Evolutionary conservation across 108 stramenopile genomes (phyloP), one percentile per base, ranked within the genome.

Genomic region (Aurantiochytrium sp.): DNA sequence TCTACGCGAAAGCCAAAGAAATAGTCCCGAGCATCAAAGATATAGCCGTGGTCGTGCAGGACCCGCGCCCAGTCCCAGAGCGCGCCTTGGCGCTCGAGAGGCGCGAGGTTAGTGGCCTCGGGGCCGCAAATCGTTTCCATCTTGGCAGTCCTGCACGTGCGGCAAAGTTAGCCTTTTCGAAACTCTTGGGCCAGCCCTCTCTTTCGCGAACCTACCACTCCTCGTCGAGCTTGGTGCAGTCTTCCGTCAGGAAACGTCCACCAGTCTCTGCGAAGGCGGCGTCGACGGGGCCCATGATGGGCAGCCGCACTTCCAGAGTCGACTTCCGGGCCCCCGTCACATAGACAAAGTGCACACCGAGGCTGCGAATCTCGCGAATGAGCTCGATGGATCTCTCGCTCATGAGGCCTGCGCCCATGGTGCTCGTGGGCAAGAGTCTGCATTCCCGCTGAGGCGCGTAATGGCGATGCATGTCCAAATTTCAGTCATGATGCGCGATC

Each of bases 31-130:
- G 55, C 32, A 59, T 59, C 55, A 59, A 59, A 8, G 10, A 32
- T n/a, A 6, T 32, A 32, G 4, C 55, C 55, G 19, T 32, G 32
- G 4, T 4, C 27, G 55, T 27, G 6, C 55, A 59, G 42, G 4
- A 27, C 22, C 45, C 69, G 69, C 22, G 69, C 69, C 69, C 69
- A 81, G 42, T 81, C 69, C 69, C 69, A 81, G n/a, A 81, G 69
- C 45, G 10, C 69, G 42, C 69, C 69, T 45, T 32, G 4, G n/a
- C 69, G 69, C 0, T 81, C 41, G 6, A 81, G 27, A 21, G 69
- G 69, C 8, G 69, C 12, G 19, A 81, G 41, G 5, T 22, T 45
- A 12, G 55, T 59, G 27, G 10, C 6, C 22, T 59, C 55, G 5
- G 55, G 55, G 1, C 69, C 69, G 42, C 69, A 81, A 22, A 81